Evolutionary conservation across 345 rosid species (phyloP).

Genomic region (Crucihimalaya himalaica): DNA sequence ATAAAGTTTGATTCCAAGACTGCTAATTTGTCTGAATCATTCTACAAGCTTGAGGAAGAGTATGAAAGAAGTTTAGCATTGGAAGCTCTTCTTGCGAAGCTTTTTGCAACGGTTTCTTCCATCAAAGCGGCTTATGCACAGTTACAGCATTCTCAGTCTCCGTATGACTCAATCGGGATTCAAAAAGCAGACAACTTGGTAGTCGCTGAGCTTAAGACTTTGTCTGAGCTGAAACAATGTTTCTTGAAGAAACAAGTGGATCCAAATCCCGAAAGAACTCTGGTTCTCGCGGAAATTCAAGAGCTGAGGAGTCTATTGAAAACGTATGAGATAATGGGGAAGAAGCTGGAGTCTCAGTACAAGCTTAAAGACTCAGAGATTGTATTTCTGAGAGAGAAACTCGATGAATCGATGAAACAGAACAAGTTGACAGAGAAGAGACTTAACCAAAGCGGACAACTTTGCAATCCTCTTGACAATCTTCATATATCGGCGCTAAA

Average conservation of each 20-base stretch:
- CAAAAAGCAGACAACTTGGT: conserved; percentile 68
- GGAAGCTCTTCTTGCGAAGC: conserved; percentile 71
- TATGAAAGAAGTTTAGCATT: conserved; percentile 44
- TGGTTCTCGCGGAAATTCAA: conserved; percentile 69
- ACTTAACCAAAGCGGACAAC: conserved; percentile 62
- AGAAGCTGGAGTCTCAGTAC: conserved; percentile 70
- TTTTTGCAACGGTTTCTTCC: conserved; percentile 77
- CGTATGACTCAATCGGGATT: conserved; percentile 78
- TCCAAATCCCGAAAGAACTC: conserved; percentile 53
- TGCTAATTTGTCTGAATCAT: conserved; percentile 43
- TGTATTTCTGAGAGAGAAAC: conserved; percentile 58
- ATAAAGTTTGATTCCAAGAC: conserved; percentile 41
- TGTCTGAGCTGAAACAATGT: conserved; percentile 84
- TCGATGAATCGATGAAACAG: conserved; percentile 52
- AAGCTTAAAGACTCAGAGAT: conserved; percentile 78
- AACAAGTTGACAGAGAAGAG: conserved; percentile 65
- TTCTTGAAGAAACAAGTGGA: conserved; percentile 74
- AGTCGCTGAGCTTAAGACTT: conserved; percentile 59
- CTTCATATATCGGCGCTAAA: conserved; percentile 55
- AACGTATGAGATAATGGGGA: conserved; percentile 66
- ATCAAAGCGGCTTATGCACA: conserved; percentile 80
- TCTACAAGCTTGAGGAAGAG: conserved; percentile 53
- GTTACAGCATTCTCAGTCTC: conserved; percentile 80
- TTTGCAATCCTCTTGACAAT: conserved; percentile 48
- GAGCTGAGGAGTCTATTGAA: conserved; percentile 69